These are phyloP conservation scores for Stephanodiscus minutulus DNA, from an alignment of 108 stramenopile species.

Conservation along the genomic window DNA sequence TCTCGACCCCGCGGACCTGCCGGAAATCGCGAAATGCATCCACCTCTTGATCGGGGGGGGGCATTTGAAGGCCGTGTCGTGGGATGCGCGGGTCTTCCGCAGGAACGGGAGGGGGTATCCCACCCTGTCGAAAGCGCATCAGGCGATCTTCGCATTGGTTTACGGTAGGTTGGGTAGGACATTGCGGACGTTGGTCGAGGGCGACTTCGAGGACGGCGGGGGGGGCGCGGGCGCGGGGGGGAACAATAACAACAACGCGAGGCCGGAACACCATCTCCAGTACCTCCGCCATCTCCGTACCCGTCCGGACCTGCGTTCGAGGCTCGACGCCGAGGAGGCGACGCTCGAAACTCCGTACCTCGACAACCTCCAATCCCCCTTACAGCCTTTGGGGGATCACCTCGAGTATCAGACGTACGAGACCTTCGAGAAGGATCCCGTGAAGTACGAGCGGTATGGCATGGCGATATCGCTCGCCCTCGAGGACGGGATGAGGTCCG, in stretches of 20 bases:
- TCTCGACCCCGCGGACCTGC: no score
- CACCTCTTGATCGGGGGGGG: no score
- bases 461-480: conserved; percentile 74
- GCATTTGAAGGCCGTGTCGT: no score
- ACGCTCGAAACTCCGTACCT: conserved; percentile 75
- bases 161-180: conserved; percentile 74
- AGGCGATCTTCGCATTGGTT: conserved; percentile 70
- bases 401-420: conserved; percentile 97
- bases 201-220: conserved; percentile 13
- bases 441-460: conserved; percentile 94
- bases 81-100: conserved; percentile 78
- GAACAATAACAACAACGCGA: conserved; percentile 1
- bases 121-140: conserved; percentile 81
- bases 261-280: conserved; percentile 75
- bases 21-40: no score
- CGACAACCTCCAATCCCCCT: conserved; percentile 94
- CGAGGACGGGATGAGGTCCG: conserved; percentile 43
- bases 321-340: conserved; percentile 76
- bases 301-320: conserved; percentile 31
- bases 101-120: conserved; percentile 95
- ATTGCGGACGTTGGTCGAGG: conserved; percentile 64
- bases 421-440: conserved; percentile 96
- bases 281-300: conserved; percentile 90
- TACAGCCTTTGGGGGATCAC: conserved; percentile 97
- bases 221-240: conserved; percentile 6